Evolutionary conservation across 192 early-diverging fungal genomes (phyloP), one percentile per base, ranked within the genome.

Genomic region (Mortierella alpina): DNA sequence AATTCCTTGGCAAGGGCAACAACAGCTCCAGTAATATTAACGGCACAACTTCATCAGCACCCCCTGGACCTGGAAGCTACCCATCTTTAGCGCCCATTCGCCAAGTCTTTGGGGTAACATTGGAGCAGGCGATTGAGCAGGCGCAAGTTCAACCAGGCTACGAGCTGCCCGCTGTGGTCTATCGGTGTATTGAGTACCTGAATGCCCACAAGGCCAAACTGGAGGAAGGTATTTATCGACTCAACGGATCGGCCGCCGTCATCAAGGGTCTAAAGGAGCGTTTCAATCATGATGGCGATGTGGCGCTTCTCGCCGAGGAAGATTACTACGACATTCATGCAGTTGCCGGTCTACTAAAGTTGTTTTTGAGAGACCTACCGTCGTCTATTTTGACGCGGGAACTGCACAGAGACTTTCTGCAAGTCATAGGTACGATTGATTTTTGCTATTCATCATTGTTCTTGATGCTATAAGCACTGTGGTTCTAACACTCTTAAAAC

Each of bases 161-260:
- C 73, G 89, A 91, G 48, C 86, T 98, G 31, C 98, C 98, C n/a
- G 92, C 96, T 12, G 90, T 99, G 23, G 92, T 99, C 1, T 98
- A 93, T 82, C 88, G 98, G 20, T 98, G 97, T 66, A 96, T 99
- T 63, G 97, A 99, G 88, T 99, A 95, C 71, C 75, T 99, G 45
- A 97, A 99, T 73, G 88, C 91, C 6, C 94, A 93, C 77, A 92
- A 93, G 77, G 97, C 96, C 7, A 89, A 86, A 58, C 67, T 92
- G 42, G 98, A 99, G 73, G 97, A 98, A 84, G 98, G 98, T 6
- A 92, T 99, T 31, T 99, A 98, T 81, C 92, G 98, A 13, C 84
- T 97, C 70, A 95, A 91, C 44, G 98, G 98, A 17, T 90, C 90
- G 44, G 82, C 90, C 13, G 75, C 85, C 7, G 86, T 90, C 41